phyloP scores from a whole-genome alignment of 441 rosid species.

The Eruca vesicaria region DNA sequence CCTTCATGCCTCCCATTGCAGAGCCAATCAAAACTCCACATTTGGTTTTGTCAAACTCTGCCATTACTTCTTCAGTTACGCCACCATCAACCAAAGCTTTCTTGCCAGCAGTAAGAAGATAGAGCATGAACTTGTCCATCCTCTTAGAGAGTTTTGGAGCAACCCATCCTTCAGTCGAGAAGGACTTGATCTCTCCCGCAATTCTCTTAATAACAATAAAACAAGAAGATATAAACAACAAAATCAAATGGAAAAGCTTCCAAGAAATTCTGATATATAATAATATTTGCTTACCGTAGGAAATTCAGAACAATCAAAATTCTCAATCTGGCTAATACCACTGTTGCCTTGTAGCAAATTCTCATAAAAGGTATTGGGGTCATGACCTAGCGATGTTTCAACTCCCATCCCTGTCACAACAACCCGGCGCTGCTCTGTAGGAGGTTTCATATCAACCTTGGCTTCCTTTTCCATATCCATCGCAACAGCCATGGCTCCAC shows the following conservation, averaged over 20 bases:
- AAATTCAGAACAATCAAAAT: constrained; percentile 75
- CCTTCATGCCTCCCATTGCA: constrained; percentile 89
- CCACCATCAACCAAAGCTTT: constrained; percentile 96
- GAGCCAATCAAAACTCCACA: constrained; percentile 90
- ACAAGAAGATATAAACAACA: not conserved
- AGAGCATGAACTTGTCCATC: constrained; percentile 99
- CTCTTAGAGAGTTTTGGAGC: constrained; percentile 92
- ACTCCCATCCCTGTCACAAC: constrained; percentile 98
- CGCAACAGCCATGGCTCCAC: constrained; percentile 71
- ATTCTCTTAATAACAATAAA: constrained; percentile 59
- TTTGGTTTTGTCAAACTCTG: constrained; percentile 63
- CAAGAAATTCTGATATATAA: not conserved
- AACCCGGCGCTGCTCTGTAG: constrained; percentile 69
- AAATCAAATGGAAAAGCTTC: not conserved
- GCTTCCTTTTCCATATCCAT: constrained; percentile 72
- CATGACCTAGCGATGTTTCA: constrained; percentile 80
- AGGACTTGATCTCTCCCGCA: constrained; percentile 94
- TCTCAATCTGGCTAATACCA: constrained; percentile 83
- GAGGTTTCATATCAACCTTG: constrained; percentile 57
- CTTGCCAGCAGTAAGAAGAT: constrained; percentile 94
- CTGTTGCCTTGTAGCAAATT: constrained; percentile 86
- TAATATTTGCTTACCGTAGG: constrained; percentile 56
- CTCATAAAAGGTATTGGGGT: constrained; percentile 66
- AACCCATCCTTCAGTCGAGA: constrained; percentile 90
- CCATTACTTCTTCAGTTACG: constrained; percentile 77